A percentile compares a stretch with the other conserved stretches of the same genome.
Conservation (phyloP, 2,329 filamentous ascomycete species). For the Juglanconis juglandina region DNA sequence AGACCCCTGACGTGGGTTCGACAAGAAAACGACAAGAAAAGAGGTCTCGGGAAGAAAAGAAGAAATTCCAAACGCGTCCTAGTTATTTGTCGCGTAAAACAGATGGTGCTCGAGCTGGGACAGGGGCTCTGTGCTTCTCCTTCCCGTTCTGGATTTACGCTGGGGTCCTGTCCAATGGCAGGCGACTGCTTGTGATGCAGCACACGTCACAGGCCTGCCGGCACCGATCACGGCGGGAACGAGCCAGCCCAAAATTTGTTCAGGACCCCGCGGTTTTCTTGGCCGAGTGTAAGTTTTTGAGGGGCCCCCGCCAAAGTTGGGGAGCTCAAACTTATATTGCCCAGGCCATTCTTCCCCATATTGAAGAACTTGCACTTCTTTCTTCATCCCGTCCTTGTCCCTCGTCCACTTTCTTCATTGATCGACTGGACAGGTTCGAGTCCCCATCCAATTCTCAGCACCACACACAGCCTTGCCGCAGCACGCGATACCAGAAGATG, state of each 20-base stretch:
- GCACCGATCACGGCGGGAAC: slow-evolving; percentile 9
- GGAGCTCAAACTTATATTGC: neutral
- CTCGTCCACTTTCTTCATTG: neutral
- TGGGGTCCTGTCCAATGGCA: slow-evolving; percentile 1
- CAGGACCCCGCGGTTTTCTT: slow-evolving; percentile 13
- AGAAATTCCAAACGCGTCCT: neutral
- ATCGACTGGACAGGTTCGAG: neutral
- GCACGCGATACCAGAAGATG: neutral
- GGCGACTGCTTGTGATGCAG: neutral
- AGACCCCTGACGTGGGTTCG: neutral
- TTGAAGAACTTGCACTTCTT: neutral
- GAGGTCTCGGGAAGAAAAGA: neutral
- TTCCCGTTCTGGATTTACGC: slow-evolving; percentile 3
- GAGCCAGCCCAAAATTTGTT: slow-evolving; percentile 12
- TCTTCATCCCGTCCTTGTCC: neutral
- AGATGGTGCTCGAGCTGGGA: neutral
- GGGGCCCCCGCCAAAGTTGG: neutral
- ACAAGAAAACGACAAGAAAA: neutral
- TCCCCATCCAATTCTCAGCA: neutral
- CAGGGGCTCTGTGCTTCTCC: neutral
- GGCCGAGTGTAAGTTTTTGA: neutral
- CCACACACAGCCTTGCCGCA: neutral
- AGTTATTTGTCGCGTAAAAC: neutral
- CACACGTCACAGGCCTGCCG: slow-evolving; percentile 12
- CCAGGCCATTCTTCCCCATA: neutral